A percentile compares a stretch with the other conserved stretches of the same genome.
Evolutionary conservation across 192 early-diverging fungal species (phyloP).

Genomic region (Coemansia sp.): DNA sequence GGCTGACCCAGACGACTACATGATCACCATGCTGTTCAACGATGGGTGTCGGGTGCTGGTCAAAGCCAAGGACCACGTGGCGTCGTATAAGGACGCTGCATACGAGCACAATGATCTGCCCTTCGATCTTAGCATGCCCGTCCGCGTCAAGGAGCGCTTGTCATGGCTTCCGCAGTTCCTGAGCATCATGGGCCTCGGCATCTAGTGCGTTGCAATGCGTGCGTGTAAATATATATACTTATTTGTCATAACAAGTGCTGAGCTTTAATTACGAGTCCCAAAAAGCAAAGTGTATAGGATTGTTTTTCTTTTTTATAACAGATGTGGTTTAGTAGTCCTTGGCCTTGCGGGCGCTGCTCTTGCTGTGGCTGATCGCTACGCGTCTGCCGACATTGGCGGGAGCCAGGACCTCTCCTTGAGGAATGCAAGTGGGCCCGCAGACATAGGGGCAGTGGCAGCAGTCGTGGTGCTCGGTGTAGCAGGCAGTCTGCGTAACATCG

Average conservation of each 20-base stretch:
- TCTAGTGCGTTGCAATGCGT: background rate
- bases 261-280: too few relatives aligned
- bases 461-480: conserved; percentile 55
- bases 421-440: conserved; percentile 52
- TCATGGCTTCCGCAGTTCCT: conserved; percentile 40
- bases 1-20: conserved; percentile 14
- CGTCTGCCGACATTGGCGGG: conserved; percentile 33
- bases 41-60: conserved; percentile 52
- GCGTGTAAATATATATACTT: background rate
- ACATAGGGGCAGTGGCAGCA: conserved; percentile 48
- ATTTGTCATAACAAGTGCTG: too few relatives aligned
- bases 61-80: conserved; percentile 21
- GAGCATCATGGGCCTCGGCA: conserved; percentile 25
- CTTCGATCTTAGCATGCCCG: conserved; percentile 33
- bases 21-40: conserved; percentile 41
- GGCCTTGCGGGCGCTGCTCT: conserved; percentile 13
- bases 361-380: conserved; percentile 27
- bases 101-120: conserved; percentile 32
- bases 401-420: conserved; percentile 51
- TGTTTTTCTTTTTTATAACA: too few relatives aligned
- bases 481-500: conserved; percentile 50
- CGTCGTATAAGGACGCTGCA: conserved; percentile 17
- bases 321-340: background rate
- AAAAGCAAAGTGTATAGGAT: too few relatives aligned
- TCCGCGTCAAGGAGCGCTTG: conserved; percentile 37